These are phyloP conservation scores for Penicillium manginii DNA, from an alignment of 495 filamentous ascomycete genomes.

Conservation along the genomic window DNA sequence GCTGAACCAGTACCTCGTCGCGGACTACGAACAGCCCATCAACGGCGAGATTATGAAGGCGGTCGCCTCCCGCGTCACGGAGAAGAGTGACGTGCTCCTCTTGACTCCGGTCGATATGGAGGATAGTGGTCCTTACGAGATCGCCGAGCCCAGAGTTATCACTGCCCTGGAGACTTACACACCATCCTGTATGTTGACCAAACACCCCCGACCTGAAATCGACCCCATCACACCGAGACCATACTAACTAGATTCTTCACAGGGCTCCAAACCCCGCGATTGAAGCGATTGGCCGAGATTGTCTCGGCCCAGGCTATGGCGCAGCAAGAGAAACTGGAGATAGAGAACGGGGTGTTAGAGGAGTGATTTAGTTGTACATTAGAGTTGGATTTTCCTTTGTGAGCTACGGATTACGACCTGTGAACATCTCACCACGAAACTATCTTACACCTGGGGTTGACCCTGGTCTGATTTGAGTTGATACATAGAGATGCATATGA, in stretches of 20 bases:
- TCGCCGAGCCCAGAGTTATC: slow-evolving; percentile 94
- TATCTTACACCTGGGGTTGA: slow-evolving; percentile 13
- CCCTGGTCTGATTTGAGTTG: not conserved
- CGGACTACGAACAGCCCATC: slow-evolving; percentile 99
- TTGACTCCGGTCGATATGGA: slow-evolving; percentile 97
- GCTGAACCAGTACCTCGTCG: slow-evolving; percentile 97
- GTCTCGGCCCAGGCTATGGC: slow-evolving; percentile 94
- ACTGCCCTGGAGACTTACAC: slow-evolving; percentile 98
- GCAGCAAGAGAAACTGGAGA: slow-evolving; percentile 84
- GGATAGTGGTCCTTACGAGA: slow-evolving; percentile 98
- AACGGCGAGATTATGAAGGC: slow-evolving; percentile 99
- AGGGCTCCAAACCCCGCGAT: slow-evolving; percentile 93
- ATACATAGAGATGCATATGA: slow-evolving; percentile 35
- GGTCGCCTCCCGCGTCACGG: slow-evolving; percentile 93
- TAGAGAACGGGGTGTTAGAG: slow-evolving; percentile 41
- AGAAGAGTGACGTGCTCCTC: slow-evolving; percentile 96
- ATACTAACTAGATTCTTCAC: slow-evolving; percentile 16
- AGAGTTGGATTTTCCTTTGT: slow-evolving; percentile 28
- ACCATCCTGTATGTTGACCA: slow-evolving; percentile 74
- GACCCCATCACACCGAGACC: not conserved
- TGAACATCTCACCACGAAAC: slow-evolving; percentile 27
- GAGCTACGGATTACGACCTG: slow-evolving; percentile 38
- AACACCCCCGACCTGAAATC: not conserved
- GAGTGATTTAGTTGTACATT: slow-evolving; percentile 39
- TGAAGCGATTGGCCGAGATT: slow-evolving; percentile 96